Percentiles rank a stretch among this genome's conserved stretches.
Conservation (phyloP, 2,329 filamentous ascomycete genomes). For the Lecanicillium sp. region DNA sequence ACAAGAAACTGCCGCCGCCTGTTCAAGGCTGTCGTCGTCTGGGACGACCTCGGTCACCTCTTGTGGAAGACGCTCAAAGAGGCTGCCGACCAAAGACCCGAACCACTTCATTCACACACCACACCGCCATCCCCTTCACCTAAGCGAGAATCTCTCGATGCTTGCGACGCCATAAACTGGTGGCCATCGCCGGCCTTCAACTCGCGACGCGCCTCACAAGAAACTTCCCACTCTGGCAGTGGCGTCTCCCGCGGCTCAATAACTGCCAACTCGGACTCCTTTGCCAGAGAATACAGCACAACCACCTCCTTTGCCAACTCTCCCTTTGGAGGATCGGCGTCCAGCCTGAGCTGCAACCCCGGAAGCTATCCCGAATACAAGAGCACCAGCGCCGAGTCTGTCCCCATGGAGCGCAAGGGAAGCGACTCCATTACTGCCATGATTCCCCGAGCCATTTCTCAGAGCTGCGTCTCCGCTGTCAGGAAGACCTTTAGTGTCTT, state of each 20-base stretch:
- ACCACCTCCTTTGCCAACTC: slow-evolving; percentile 1
- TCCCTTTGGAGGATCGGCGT: not conserved
- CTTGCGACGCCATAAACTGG: too few species aligned
- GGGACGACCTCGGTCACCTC: slow-evolving; percentile 28
- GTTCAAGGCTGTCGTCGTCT: slow-evolving; percentile 30
- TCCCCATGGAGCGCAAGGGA: slow-evolving; percentile 1
- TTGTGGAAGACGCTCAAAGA: slow-evolving; percentile 22
- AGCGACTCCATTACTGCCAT: slow-evolving; percentile 7
- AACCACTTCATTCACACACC: not conserved
- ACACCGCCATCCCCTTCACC: not conserved
- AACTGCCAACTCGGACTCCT: slow-evolving; percentile 4
- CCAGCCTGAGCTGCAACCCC: slow-evolving; percentile 4
- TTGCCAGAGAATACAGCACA: slow-evolving; percentile 2
- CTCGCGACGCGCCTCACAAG: not conserved
- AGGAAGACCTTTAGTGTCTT: slow-evolving; percentile 8
- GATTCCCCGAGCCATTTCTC: slow-evolving; percentile 7
- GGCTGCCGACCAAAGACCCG: slow-evolving; percentile 7
- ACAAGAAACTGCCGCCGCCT: slow-evolving; percentile 27
- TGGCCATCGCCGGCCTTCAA: not conserved
- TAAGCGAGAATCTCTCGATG: not conserved
- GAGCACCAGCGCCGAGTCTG: slow-evolving; percentile 1
- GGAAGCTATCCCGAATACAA: slow-evolving; percentile 4
- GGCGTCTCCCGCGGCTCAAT: slow-evolving; percentile 3
- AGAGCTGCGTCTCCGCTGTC: slow-evolving; percentile 7
- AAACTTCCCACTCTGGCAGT: not conserved